phyloP scores from a whole-genome alignment of 1,284 basidiomycete genomes.

The Pseudozyma thailandica region DNA sequence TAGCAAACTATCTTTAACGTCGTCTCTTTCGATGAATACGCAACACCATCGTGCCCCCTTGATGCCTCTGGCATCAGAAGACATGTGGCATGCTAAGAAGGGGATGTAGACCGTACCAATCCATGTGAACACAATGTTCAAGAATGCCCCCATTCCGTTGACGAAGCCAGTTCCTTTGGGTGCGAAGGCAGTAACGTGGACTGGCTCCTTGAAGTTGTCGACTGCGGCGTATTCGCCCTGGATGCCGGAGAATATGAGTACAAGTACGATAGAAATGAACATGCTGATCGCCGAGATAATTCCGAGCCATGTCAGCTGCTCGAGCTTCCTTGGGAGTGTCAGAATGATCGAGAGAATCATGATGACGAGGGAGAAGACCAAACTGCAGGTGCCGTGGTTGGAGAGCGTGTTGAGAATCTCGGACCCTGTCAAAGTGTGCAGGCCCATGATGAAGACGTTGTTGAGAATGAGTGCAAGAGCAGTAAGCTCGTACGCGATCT shows the following conservation, averaged over 20 bases:
- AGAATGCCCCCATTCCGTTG: conserved; percentile 70
- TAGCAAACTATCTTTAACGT: no score
- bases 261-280: conserved; percentile 59
- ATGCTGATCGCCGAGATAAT: conserved; percentile 60
- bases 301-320: conserved; percentile 58
- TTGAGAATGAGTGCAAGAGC: conserved; percentile 57
- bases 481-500: conserved; percentile 71
- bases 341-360: conserved; percentile 55
- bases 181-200: conserved; percentile 55
- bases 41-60: not conserved
- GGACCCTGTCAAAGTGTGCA: conserved; percentile 66
- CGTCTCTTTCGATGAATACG: not conserved
- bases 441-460: conserved; percentile 60
- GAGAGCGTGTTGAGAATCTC: conserved; percentile 74
- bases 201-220: conserved; percentile 34
- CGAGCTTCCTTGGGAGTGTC: conserved; percentile 59
- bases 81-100: not conserved
- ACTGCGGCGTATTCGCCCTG: conserved; percentile 50
- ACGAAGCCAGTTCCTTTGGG: conserved; percentile 73
- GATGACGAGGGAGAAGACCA: conserved; percentile 72
- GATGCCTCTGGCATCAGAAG: not conserved
- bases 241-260: conserved; percentile 53
- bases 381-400: conserved; percentile 73
- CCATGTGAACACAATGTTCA: conserved; percentile 73
- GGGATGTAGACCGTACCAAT: conserved; percentile 67